Conservation (phyloP, 2,329 filamentous ascomycete species). For the Graphilbum fragrans region DNA sequence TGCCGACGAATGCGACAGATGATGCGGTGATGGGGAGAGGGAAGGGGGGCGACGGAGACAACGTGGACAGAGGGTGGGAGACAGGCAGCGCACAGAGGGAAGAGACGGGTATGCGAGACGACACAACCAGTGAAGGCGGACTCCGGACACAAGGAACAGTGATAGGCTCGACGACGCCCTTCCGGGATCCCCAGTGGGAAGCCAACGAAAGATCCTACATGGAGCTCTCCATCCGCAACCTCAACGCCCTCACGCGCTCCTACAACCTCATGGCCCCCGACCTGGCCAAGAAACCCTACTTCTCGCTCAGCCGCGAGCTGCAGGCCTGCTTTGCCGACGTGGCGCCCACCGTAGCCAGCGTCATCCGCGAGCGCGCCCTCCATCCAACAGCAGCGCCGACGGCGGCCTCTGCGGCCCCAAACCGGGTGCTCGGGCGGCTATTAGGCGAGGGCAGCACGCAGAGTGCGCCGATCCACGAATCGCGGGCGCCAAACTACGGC, state of each 20-base stretch:
- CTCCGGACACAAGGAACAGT: no score
- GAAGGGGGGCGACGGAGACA: constrained; percentile 24
- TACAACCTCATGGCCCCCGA: constrained; percentile 95
- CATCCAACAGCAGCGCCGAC: constrained; percentile 22
- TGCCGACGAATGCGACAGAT: constrained; percentile 33
- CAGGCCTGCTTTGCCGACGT: constrained; percentile 74
- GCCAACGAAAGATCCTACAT: constrained; percentile 62
- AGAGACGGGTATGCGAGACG: no score
- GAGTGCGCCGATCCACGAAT: constrained; percentile 54
- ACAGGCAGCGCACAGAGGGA: no score
- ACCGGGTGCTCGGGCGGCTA: constrained; percentile 50
- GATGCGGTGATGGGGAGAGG: constrained; percentile 32
- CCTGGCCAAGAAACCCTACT: constrained; percentile 87
- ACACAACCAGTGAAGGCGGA: no score
- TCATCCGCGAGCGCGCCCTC: constrained; percentile 58
- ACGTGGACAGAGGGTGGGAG: constrained; percentile 1
- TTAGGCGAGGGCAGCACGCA: constrained; percentile 25
- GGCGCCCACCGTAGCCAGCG: constrained; percentile 60
- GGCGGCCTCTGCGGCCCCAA: constrained; percentile 26
- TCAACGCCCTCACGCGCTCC: constrained; percentile 70
- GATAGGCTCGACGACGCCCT: constrained; percentile 33
- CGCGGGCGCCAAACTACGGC: constrained; percentile 65
- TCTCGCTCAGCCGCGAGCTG: constrained; percentile 71
- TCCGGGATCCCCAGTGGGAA: constrained; percentile 72
- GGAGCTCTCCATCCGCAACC: constrained; percentile 58